Evolutionary conservation across 1,139 yeast species (phyloP), one percentile per base, ranked within the genome.

Genomic region (Zhuliangozyma parablackwelliae): DNA sequence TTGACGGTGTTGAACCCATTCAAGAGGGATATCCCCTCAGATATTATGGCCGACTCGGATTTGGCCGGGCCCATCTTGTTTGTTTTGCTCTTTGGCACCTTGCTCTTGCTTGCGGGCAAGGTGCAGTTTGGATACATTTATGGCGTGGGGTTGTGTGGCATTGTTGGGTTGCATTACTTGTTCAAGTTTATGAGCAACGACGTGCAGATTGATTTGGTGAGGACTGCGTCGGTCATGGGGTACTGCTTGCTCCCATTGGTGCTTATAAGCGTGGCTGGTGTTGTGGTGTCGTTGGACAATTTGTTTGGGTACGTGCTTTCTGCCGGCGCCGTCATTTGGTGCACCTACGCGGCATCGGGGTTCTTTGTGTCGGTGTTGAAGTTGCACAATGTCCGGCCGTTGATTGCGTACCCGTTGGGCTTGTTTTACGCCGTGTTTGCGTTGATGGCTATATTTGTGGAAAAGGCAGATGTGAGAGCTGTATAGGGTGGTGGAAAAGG

Each of bases 111-210:
- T 33, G 77, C 95, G 1, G 98, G 99, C 10, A 92, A 90, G 56
- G 88, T 90, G 13, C 97, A 92, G 58, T 92, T 92, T 58, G 97
- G 98, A 3, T 94, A 94, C 60, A 87, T 92, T 38, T 92, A 92
- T 54, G 98, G 98, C 23, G 95, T 92, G 32, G 98, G 97, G 1
- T 65, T 94, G 35, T 81, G 90, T 49, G 99, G 99, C 10, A 85
- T 95, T 2, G 56, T 88, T 12, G 80, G 95, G 30, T 76, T 89
- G 49, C 97, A 90, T 60, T 78, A 78, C 48, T 70, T 94, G 43
- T 82, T 94, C 57, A 88, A 85, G 57, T 70, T 89, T 46, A 92
- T 92, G 99, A 80, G 90, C 47, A 60, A 58, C 37, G 74, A 69
- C 20, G 48, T 53, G 28, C 69, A 76, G 36, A 74, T 86, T 39